A percentile compares a stretch with the other conserved stretches of the same genome.
phyloP scores from a whole-genome alignment of 176 grass and related monocot species.

The Zea mays region DNA sequence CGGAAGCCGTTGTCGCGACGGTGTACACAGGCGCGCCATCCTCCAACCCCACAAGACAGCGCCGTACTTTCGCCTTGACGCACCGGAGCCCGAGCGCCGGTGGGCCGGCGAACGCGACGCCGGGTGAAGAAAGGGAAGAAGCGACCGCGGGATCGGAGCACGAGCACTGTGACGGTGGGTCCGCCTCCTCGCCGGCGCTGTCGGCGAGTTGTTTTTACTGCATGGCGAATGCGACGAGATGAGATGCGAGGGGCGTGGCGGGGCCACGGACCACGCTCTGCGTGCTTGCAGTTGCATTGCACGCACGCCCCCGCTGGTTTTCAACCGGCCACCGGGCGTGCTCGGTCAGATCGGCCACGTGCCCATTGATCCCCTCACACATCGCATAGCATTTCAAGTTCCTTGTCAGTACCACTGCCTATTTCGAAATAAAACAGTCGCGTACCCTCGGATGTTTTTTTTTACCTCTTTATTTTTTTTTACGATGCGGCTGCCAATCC shows the following conservation, averaged over 20 bases:
- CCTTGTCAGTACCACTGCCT: constrained; percentile 31
- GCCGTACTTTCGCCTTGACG: constrained; percentile 14
- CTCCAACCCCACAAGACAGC: no score
- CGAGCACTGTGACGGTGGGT: constrained; percentile 12
- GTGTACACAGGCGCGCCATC: no score
- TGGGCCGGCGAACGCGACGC: no score
- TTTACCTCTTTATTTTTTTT: no score
- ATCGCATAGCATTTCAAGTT: constrained; percentile 44
- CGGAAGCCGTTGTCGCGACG: no score
- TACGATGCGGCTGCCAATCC: no score
- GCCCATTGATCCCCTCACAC: constrained; percentile 37
- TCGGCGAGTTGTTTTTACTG: constrained; percentile 38
- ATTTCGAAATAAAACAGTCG: constrained; percentile 23
- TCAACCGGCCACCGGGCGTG: constrained; percentile 21
- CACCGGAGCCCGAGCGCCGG: constrained; percentile 9
- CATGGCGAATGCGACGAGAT: neutral
- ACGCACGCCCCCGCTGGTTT: constrained; percentile 1
- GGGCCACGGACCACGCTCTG: no score
- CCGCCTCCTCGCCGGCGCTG: neutral
- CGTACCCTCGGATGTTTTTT: no score
- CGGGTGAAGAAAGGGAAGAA: no score
- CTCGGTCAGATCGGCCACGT: constrained; percentile 46
- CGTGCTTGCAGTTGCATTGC: no score
- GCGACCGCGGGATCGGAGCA: neutral
- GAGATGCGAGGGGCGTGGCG: no score